Conservation (phyloP, 495 filamentous ascomycete species). For the Bacidia gigantensis region DNA sequence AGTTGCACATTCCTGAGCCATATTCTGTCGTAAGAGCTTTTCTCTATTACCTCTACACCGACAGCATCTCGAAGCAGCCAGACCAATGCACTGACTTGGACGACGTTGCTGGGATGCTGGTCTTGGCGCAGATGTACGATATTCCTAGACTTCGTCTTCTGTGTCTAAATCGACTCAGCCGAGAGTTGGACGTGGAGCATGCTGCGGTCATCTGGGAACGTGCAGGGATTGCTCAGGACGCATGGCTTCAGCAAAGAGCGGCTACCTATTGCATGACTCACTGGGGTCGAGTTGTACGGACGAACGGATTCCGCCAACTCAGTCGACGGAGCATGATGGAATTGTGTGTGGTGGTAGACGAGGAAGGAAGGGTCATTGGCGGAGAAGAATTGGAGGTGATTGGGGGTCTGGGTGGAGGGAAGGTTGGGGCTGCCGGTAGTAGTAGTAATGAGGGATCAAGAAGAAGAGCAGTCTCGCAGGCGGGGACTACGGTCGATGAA, state of each 20-base stretch:
- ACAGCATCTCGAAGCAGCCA: constrained; percentile 61
- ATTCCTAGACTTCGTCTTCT: constrained; percentile 83
- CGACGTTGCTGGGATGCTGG: constrained; percentile 88
- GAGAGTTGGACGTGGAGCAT: constrained; percentile 84
- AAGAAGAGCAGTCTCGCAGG: constrained; percentile 11
- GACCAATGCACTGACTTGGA: constrained; percentile 55
- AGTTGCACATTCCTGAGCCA: constrained; percentile 94
- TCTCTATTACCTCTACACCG: constrained; percentile 91
- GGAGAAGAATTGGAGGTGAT: constrained; percentile 75
- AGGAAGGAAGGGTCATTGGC: constrained; percentile 72
- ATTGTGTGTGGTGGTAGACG: constrained; percentile 84
- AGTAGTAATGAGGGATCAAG: constrained; percentile 31
- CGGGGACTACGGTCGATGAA: constrained; percentile 9
- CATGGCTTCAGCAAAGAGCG: constrained; percentile 80
- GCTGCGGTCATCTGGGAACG: constrained; percentile 95
- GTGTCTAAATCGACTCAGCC: constrained; percentile 73
- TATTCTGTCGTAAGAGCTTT: constrained; percentile 91
- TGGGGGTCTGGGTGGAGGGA: constrained; percentile 47
- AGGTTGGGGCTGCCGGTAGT: constrained; percentile 40
- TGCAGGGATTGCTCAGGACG: constrained; percentile 74
- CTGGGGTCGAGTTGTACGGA: constrained; percentile 91
- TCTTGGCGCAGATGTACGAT: constrained; percentile 96
- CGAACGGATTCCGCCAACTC: constrained; percentile 68
- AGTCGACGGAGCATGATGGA: constrained; percentile 67
- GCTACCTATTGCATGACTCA: constrained; percentile 78